phyloP scores from a whole-genome alignment of 768 basidiomycete genomes.

The Lactarius trivialis region DNA sequence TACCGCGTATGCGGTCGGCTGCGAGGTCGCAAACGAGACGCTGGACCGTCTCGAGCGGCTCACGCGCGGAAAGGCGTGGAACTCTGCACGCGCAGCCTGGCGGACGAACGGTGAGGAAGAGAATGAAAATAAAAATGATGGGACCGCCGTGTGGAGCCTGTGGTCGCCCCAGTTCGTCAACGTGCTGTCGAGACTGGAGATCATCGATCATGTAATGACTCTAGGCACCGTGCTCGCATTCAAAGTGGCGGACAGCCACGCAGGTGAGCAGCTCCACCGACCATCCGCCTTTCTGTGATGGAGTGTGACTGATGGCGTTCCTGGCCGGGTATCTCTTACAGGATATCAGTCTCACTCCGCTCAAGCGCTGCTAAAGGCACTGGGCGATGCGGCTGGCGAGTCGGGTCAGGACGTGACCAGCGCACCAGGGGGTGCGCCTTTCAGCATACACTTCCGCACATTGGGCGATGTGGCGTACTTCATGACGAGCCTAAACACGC shows the following conservation, averaged over 20 bases:
- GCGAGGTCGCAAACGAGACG: conserved; percentile 82
- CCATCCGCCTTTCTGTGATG: background rate
- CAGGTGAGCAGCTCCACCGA: conserved; percentile 38
- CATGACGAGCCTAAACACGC: conserved; percentile 82
- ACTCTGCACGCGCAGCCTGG: conserved; percentile 57
- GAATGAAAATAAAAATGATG: conserved; percentile 20
- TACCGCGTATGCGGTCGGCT: conserved; percentile 90
- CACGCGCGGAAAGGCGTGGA: conserved; percentile 48
- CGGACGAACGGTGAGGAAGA: conserved; percentile 15
- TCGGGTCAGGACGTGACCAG: conserved; percentile 30
- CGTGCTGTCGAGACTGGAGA: conserved; percentile 46
- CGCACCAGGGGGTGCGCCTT: conserved; percentile 48
- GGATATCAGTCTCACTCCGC: conserved; percentile 59
- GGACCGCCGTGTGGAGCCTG: conserved; percentile 65
- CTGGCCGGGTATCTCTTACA: conserved; percentile 23
- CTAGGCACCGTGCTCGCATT: conserved; percentile 82
- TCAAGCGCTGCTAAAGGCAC: conserved; percentile 46
- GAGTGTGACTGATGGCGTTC: background rate
- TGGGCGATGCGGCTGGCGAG: conserved; percentile 34
- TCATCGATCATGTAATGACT: conserved; percentile 75
- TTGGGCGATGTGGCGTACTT: conserved; percentile 91
- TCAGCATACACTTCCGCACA: conserved; percentile 79
- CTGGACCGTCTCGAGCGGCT: conserved; percentile 57
- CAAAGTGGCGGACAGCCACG: conserved; percentile 52
- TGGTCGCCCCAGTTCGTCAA: conserved; percentile 75